Evolutionary conservation across 768 basidiomycete species (phyloP), one percentile per base, ranked within the genome.

Genomic region (Pleurotus giganteus): DNA sequence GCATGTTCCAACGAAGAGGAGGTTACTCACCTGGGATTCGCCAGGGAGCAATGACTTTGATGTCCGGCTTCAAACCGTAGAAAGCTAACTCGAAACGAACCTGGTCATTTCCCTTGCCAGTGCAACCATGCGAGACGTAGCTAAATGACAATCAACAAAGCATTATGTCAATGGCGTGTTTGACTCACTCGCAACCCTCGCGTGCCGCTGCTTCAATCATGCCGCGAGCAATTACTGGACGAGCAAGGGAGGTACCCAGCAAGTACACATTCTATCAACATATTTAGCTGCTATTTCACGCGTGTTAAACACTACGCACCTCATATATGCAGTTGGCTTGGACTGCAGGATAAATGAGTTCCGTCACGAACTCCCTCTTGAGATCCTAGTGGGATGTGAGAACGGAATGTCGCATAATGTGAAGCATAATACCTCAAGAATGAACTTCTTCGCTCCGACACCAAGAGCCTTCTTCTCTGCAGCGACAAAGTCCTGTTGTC

Each of bases 271-370:
- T 91, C 90, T 94, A 31, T 12, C 49, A 34, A 34, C 29, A 56
- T 43, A 32, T 31, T 52, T 59, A 23, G 3, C 5, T 47, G 11
- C 21, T 9, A 28, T 11, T 2, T 8, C 27, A 6, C 15, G 27
- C n/a, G n/a, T 17, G 39, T 8, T 21, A 8, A 21, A 4, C 5
- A 21, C 7, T 50, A 61, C 74, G 27, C 32, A 90, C 93, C 80
- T 99, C 97, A 74, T 99, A 99, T 74, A 98, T 98, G 74, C 89
- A 90, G 74, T 99, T 99, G 57, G 93, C 94, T 74, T 99, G 97
- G 12, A 99, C 86, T 41, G 97, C 96, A 23, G 97, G 97, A 72
- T 96, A 98, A 69, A 99, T 98, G 60, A 98, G 82, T 68, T 98
- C 91, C 42, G 88, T 92, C 46, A 99, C 81, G 65, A 99, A 98